Evolutionary conservation across 306 rosid genomes (phyloP).

Genomic region (Argentina anserina): DNA sequence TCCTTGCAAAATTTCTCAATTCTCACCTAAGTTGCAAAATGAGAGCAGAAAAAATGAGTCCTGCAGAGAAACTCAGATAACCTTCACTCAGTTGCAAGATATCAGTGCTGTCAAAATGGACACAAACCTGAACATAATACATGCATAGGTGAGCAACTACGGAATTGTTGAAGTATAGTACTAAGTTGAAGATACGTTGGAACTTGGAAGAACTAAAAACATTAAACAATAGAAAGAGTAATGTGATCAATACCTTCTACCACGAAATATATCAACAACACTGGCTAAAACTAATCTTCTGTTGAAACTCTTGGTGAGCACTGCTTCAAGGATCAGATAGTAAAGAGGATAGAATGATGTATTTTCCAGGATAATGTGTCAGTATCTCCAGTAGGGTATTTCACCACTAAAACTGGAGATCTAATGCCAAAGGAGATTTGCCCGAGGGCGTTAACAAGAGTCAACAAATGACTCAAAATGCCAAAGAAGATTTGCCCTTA

Average conservation of each 20-base stretch:
- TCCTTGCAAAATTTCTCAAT: conserved; percentile 19
- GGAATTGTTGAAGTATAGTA: background rate
- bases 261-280: conserved; percentile 29
- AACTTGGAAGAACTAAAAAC: background rate
- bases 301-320: conserved; percentile 13
- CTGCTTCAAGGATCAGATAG: conserved; percentile 20
- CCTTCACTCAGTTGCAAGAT: conserved; percentile 13
- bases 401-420: conserved; percentile 44
- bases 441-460: conserved; percentile 46
- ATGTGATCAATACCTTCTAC: conserved; percentile 36
- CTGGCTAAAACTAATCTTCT: conserved; percentile 10
- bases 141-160: conserved; percentile 2
- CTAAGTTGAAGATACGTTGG: background rate
- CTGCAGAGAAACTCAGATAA: background rate
- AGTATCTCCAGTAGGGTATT: conserved; percentile 37
- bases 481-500: conserved; percentile 67
- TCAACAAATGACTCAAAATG: conserved; percentile 56
- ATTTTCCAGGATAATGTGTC: conserved; percentile 33
- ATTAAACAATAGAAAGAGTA: conserved; percentile 14
- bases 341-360: conserved; percentile 18
- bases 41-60: conserved; percentile 3
- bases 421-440: conserved; percentile 54
- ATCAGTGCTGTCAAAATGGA: conserved; percentile 15
- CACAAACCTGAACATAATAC: conserved; percentile 15
- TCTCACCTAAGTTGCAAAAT: conserved; percentile 30